These are phyloP conservation scores for Epichloe gansuensis DNA, from an alignment of 2,329 filamentous ascomycete species.

Conservation along the genomic window DNA sequence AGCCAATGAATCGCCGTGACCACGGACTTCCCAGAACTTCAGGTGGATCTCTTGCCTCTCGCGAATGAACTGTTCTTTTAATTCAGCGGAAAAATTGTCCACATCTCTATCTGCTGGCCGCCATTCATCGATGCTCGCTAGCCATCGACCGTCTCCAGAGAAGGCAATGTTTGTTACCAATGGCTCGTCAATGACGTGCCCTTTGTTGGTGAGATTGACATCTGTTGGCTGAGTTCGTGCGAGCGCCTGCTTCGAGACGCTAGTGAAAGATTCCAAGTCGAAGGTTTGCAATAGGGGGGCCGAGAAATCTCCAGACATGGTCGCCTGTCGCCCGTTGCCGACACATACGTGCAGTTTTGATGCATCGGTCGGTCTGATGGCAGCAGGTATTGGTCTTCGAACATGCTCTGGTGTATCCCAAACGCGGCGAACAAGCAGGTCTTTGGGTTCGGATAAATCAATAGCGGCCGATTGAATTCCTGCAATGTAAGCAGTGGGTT, in stretches of 20 bases:
- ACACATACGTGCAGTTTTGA: conserved; percentile 58
- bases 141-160: conserved; percentile 72
- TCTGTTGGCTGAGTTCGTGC: conserved; percentile 80
- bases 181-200: conserved; percentile 62
- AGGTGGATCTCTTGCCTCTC: conserved; percentile 61
- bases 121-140: conserved; percentile 90
- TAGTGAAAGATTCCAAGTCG: conserved; percentile 66
- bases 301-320: conserved; percentile 37
- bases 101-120: conserved; percentile 58
- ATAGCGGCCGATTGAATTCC: conserved; percentile 59
- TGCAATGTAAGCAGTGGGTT: conserved; percentile 70
- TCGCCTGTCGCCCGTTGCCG: conserved; percentile 45
- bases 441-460: conserved; percentile 36
- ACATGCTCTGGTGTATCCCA: conserved; percentile 32
- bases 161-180: conserved; percentile 63
- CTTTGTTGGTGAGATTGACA: conserved; percentile 60
- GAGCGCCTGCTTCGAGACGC: conserved; percentile 75
- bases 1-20: conserved; percentile 47
- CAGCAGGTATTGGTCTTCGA: conserved; percentile 41
- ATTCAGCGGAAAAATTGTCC: conserved; percentile 27
- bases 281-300: conserved; percentile 65
- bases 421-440: conserved; percentile 38
- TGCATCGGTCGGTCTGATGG: conserved; percentile 47
- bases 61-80: conserved; percentile 31
- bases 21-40: conserved; percentile 75